A percentile compares a stretch with the other conserved stretches of the same genome.
Conservation (phyloP, 306 rosid genomes). For the Vigna hirtella region DNA sequence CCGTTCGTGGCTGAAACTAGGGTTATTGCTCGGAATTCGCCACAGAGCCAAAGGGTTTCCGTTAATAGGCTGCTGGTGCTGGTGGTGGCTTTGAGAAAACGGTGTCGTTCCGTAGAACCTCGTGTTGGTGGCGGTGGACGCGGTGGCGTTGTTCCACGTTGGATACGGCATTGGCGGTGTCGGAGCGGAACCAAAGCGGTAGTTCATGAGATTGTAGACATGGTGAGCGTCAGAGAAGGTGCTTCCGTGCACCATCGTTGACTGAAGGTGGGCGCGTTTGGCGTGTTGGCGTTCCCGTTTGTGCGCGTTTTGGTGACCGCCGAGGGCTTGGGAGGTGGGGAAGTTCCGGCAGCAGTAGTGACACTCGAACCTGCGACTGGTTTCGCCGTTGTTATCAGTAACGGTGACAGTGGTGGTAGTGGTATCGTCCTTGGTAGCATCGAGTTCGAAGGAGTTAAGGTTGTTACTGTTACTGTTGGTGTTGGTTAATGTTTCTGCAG, state of each 20-base stretch:
- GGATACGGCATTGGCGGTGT: conserved; percentile 41
- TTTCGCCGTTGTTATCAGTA: conserved; percentile 47
- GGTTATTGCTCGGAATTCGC: conserved; percentile 67
- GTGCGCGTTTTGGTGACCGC: conserved; percentile 97
- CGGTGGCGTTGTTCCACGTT: neutral
- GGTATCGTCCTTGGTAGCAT: conserved; percentile 21
- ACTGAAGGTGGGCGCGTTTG: conserved; percentile 86
- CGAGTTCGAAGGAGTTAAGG: conserved; percentile 32
- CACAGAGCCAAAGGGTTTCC: conserved; percentile 80
- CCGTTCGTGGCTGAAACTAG: conserved; percentile 62
- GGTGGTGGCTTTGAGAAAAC: conserved; percentile 47
- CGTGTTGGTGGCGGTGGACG: neutral
- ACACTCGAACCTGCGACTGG: conserved; percentile 83
- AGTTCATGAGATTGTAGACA: conserved; percentile 73
- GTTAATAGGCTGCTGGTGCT: conserved; percentile 60
- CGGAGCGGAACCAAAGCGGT: conserved; percentile 57
- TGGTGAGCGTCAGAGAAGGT: conserved; percentile 61
- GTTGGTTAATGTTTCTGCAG: conserved; percentile 40
- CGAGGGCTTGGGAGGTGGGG: conserved; percentile 93
- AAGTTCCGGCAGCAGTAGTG: conserved; percentile 95
- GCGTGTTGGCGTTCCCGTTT: conserved; percentile 95
- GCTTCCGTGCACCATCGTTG: conserved; percentile 65
- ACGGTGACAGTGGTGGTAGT: neutral
- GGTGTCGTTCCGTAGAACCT: conserved; percentile 32
- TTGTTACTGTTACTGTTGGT: neutral